phyloP scores from a whole-genome alignment of 1,139 yeast species.

The Suhomyces maxii region DNA sequence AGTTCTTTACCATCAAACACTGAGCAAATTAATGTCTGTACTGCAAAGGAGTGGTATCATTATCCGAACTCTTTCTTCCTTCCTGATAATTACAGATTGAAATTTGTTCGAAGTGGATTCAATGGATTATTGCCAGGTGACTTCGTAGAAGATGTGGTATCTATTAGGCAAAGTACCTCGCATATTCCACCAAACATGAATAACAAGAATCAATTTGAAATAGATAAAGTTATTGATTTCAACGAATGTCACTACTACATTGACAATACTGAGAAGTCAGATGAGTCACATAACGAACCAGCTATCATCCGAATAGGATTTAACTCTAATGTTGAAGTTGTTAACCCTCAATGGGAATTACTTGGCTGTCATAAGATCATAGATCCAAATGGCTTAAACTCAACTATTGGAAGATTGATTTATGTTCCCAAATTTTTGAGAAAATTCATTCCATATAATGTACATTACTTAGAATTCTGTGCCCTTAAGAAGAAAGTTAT shows the following conservation, averaged over 20 bases:
- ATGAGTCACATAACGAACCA: conserved; percentile 28
- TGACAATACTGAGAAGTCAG: conserved; percentile 48
- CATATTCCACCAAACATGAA: conserved; percentile 66
- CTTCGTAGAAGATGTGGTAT: conserved; percentile 50
- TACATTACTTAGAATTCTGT: conserved; percentile 49
- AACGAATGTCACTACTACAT: conserved; percentile 57
- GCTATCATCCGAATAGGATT: conserved; percentile 18
- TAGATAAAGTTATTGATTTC: conserved; percentile 47
- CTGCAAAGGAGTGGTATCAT: conserved; percentile 95
- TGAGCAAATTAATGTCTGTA: conserved; percentile 57
- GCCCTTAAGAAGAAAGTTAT: conserved; percentile 24
- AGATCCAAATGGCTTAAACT: conserved; percentile 44
- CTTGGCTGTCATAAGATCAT: conserved; percentile 46
- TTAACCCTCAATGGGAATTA: conserved; percentile 39
- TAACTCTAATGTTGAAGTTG: conserved; percentile 10
- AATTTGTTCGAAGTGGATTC: conserved; percentile 75
- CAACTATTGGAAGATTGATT: conserved; percentile 47
- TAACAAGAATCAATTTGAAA: conserved; percentile 61
- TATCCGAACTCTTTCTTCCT: conserved; percentile 86
- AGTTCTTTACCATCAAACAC: conserved; percentile 9
- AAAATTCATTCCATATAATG: conserved; percentile 21
- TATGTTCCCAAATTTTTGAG: conserved; percentile 42
- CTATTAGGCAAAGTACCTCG: conserved; percentile 33
- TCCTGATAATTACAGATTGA: conserved; percentile 57
- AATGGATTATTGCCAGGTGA: conserved; percentile 89